Percentiles rank a stretch among this genome's conserved stretches.
Conservation (phyloP, 148 eudicot species). For the Amaranthus cruentus region DNA sequence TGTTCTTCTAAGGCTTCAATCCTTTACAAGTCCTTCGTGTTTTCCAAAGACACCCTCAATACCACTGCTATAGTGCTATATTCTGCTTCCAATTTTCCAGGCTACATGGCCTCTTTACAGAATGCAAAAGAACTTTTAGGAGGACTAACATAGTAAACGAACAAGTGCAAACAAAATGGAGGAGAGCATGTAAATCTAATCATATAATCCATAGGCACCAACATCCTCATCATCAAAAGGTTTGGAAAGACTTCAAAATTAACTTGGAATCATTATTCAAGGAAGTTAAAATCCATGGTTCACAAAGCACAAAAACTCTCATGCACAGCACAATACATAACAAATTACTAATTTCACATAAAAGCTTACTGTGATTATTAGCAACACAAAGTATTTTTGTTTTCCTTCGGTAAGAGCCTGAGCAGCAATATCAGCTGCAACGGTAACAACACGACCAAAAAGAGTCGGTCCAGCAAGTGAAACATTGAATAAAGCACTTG, state of each 20-base stretch:
- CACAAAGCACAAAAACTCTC: neutral
- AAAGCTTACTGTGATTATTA: constrained; percentile 81
- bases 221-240: neutral
- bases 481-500: constrained; percentile 78
- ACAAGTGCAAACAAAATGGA: neutral
- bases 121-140: neutral
- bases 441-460: constrained; percentile 73
- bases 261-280: constrained; percentile 1
- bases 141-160: neutral
- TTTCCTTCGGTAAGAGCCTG: constrained; percentile 53
- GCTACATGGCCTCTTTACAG: neutral
- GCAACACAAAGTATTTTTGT: constrained; percentile 71
- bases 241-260: neutral
- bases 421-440: constrained; percentile 77
- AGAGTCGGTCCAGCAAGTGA: constrained; percentile 98
- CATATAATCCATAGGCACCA: neutral
- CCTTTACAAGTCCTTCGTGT: neutral
- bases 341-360: neutral
- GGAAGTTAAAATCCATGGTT: neutral
- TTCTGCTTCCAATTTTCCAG: neutral
- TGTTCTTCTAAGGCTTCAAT: neutral
- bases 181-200: neutral
- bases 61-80: no score
- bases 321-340: neutral
- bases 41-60: neutral